phyloP scores from a whole-genome alignment of 768 basidiomycete genomes.

The Tricholoma saponaceum region DNA sequence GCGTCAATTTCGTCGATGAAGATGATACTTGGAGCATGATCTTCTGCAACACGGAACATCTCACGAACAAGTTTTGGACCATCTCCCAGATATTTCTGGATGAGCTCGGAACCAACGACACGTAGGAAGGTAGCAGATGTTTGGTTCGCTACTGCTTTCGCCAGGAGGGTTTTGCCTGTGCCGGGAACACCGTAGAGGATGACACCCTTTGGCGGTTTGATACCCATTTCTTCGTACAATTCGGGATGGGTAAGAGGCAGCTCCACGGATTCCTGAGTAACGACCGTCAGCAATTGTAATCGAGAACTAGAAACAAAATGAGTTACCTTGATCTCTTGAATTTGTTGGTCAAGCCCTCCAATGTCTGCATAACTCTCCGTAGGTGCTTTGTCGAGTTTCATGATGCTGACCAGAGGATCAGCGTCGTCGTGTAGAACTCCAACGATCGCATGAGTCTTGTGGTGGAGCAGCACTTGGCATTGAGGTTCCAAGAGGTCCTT shows the following conservation, averaged over 20 bases:
- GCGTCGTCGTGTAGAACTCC: constrained; percentile 94
- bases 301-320: not conserved
- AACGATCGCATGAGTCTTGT: constrained; percentile 93
- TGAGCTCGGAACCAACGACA: constrained; percentile 95
- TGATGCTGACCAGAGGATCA: constrained; percentile 95
- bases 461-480: constrained; percentile 91
- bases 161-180: constrained; percentile 96
- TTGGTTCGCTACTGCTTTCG: constrained; percentile 97
- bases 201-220: constrained; percentile 99
- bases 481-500: constrained; percentile 96
- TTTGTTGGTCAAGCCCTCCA: constrained; percentile 94
- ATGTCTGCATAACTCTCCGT: constrained; percentile 99
- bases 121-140: constrained; percentile 98
- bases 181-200: constrained; percentile 98
- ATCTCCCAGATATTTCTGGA: constrained; percentile 99
- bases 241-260: constrained; percentile 97
- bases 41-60: constrained; percentile 94
- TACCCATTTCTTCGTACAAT: constrained; percentile 99
- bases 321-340: constrained; percentile 94
- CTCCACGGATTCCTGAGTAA: constrained; percentile 87
- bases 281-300: constrained; percentile 1
- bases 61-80: constrained; percentile 98
- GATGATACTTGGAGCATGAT: constrained; percentile 97
- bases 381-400: constrained; percentile 99
- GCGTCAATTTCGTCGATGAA: constrained; percentile 99